Percentiles rank a stretch among this genome's conserved stretches.
Conservation (phyloP, 2,329 filamentous ascomycete genomes). For the Cadophora sp. region DNA sequence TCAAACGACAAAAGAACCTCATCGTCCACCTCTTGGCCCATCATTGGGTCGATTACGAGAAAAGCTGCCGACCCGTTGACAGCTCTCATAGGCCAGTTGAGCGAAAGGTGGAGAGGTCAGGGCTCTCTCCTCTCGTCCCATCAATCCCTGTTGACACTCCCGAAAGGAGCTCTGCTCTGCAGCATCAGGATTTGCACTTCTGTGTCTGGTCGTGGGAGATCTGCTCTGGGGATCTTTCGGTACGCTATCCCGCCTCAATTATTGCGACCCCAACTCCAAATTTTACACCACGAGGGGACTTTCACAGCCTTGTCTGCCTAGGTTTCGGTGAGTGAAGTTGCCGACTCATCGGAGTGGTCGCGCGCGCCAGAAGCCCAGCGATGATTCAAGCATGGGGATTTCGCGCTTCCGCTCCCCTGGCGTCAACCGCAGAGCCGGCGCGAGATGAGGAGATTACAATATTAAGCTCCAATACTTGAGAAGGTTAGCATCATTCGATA, state of each 20-base stretch:
- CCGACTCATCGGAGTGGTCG: conserved; percentile 1
- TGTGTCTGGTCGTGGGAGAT: conserved; percentile 12
- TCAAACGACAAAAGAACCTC: background rate
- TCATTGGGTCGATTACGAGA: conserved; percentile 16
- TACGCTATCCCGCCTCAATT: conserved; percentile 13
- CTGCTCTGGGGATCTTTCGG: conserved; percentile 17
- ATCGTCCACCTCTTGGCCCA: conserved; percentile 2
- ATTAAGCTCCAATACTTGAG: background rate
- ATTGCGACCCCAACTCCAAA: conserved; percentile 1
- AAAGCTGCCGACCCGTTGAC: background rate
- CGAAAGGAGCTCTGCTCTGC: conserved; percentile 10
- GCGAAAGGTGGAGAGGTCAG: conserved; percentile 13
- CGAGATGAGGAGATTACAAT: conserved; percentile 12
- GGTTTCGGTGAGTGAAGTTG: background rate
- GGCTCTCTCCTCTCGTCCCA: conserved; percentile 8
- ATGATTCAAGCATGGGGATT: conserved; percentile 3
- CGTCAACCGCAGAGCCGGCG: conserved; percentile 3
- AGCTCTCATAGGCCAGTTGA: background rate
- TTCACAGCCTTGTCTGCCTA: background rate
- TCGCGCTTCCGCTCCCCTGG: background rate
- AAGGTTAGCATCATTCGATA: background rate
- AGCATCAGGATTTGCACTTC: conserved; percentile 20
- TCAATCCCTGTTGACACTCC: conserved; percentile 19
- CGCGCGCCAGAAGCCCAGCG: background rate
- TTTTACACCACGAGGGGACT: no score